Conservation (phyloP, 2,329 filamentous ascomycete genomes). For the Microsporum canis region DNA sequence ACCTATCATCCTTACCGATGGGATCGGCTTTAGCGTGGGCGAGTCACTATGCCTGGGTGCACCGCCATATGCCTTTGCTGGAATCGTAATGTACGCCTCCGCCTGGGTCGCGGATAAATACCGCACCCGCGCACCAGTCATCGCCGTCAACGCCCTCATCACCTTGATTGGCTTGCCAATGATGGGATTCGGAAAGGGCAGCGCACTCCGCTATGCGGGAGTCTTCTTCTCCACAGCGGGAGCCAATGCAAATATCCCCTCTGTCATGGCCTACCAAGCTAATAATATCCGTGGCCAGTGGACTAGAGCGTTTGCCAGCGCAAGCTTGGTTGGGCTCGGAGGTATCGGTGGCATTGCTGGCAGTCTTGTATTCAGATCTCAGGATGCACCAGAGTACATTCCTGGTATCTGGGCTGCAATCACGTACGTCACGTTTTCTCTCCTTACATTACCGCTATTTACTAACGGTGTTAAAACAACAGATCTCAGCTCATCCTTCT, state of each 20-base stretch:
- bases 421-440: conserved; percentile 10
- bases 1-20: conserved; percentile 55
- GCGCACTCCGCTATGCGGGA: conserved; percentile 57
- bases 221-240: conserved; percentile 67
- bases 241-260: conserved; percentile 65
- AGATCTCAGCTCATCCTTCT: conserved; percentile 28
- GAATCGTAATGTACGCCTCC: conserved; percentile 48
- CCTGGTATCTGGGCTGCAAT: conserved; percentile 28
- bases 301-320: conserved; percentile 72
- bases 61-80: conserved; percentile 56
- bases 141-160: conserved; percentile 54
- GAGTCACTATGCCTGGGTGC: conserved; percentile 60
- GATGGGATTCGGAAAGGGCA: conserved; percentile 53
- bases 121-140: conserved; percentile 53
- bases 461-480: not conserved
- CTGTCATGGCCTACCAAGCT: conserved; percentile 66
- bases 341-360: conserved; percentile 70
- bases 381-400: conserved; percentile 27
- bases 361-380: conserved; percentile 55
- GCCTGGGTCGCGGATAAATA: conserved; percentile 58
- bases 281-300: conserved; percentile 84
- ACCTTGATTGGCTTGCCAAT: conserved; percentile 59
- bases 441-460: not conserved
- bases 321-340: conserved; percentile 63
- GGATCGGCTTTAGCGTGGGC: conserved; percentile 54